Percentiles rank a stretch among this genome's conserved stretches.
phyloP scores from a whole-genome alignment of 371 early-diverging fungal species.

The Actinomortierella ambigua region DNA sequence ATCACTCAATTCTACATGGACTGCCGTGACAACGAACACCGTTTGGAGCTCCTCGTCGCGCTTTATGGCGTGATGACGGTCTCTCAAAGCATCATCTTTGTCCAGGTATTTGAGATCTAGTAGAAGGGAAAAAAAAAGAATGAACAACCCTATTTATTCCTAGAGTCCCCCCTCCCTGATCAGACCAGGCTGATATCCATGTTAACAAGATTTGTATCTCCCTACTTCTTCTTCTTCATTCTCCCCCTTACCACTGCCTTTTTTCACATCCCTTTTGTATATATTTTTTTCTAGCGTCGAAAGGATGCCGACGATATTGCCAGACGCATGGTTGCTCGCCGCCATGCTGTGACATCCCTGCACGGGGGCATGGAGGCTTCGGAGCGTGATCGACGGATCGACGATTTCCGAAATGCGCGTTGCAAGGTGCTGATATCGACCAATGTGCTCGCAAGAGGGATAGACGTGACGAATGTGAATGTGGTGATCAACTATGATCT shows the following conservation, averaged over 20 bases:
- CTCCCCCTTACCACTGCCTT: background rate
- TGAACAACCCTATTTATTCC: too few relatives aligned
- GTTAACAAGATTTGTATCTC: background rate
- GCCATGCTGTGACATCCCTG: constrained; percentile 81
- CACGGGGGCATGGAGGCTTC: constrained; percentile 82
- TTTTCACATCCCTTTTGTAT: background rate
- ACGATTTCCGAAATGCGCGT: constrained; percentile 84
- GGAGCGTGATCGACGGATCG: constrained; percentile 90
- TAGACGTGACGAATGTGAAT: constrained; percentile 95
- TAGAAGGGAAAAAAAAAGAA: too few relatives aligned
- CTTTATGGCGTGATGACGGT: constrained; percentile 92
- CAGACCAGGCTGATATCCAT: too few relatives aligned
- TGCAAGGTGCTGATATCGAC: constrained; percentile 96
- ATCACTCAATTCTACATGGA: constrained; percentile 98
- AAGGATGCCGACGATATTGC: constrained; percentile 82
- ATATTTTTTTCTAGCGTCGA: constrained; percentile 54
- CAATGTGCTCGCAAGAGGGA: constrained; percentile 97
- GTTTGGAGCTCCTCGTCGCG: constrained; percentile 77
- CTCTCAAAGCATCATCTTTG: constrained; percentile 98
- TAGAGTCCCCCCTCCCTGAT: too few relatives aligned
- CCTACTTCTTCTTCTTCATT: background rate
- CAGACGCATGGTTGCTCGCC: constrained; percentile 68
- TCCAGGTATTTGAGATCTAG: too few relatives aligned
- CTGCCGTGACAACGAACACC: constrained; percentile 78
- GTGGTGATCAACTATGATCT: constrained; percentile 98